A percentile compares a stretch with the other conserved stretches of the same genome.
Evolutionary conservation across 768 basidiomycete genomes (phyloP).

Genomic region (Tricholoma saponaceum): DNA sequence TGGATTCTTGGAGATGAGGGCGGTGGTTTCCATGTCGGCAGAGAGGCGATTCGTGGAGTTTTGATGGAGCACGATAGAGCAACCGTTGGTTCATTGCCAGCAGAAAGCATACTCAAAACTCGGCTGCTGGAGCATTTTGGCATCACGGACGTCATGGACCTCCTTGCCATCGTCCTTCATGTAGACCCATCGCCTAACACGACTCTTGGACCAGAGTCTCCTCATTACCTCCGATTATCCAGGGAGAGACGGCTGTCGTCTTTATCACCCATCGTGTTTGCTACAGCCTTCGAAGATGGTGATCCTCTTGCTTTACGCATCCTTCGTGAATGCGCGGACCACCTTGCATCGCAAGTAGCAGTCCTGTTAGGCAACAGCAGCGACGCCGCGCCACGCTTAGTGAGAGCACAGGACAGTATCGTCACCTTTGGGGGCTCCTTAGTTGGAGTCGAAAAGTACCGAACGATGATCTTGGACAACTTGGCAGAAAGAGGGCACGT

Average conservation of each 20-base stretch:
- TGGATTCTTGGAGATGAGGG: conserved; percentile 87
- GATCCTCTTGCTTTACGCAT: conserved; percentile 66
- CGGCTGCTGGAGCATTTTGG: conserved; percentile 54
- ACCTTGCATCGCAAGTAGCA: conserved; percentile 57
- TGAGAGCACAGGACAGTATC: conserved; percentile 53
- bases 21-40: conserved; percentile 75
- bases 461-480: conserved; percentile 50
- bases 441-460: conserved; percentile 58
- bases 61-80: conserved; percentile 51
- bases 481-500: conserved; percentile 54
- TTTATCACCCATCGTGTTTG: conserved; percentile 74
- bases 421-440: conserved; percentile 81
- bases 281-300: conserved; percentile 63
- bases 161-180: conserved; percentile 60
- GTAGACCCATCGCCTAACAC: conserved; percentile 44
- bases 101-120: conserved; percentile 36
- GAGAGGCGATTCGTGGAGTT: conserved; percentile 69
- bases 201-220: conserved; percentile 16
- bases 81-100: conserved; percentile 31
- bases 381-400: conserved; percentile 25
- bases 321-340: conserved; percentile 44
- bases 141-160: conserved; percentile 53
- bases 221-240: conserved; percentile 28
- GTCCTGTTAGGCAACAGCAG: conserved; percentile 40
- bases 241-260: conserved; percentile 75